These are phyloP conservation scores for Teratosphaeriaceae sp. DNA, from an alignment of 2,329 filamentous ascomycete species.

Conservation along the genomic window DNA sequence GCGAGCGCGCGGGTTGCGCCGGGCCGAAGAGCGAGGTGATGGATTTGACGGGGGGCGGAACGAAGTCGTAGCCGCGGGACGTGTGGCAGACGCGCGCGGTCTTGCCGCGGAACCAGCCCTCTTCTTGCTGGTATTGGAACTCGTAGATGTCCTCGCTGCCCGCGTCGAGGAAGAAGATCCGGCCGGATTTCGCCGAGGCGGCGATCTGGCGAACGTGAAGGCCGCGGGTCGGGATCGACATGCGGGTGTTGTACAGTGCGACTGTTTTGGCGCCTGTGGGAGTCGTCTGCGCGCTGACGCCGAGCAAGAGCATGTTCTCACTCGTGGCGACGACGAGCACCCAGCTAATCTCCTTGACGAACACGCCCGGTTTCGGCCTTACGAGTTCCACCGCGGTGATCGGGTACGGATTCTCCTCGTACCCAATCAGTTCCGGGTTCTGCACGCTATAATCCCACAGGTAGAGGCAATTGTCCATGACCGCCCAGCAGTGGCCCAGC, in stretches of 20 bases:
- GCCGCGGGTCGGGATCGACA: constrained; percentile 71
- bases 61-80: constrained; percentile 31
- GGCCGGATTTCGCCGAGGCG: constrained; percentile 69
- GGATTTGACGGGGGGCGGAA: constrained; percentile 33
- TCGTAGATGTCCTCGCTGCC: constrained; percentile 85
- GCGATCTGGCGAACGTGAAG: constrained; percentile 66
- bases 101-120: constrained; percentile 92
- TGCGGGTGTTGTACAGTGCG: constrained; percentile 79
- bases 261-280: constrained; percentile 64
- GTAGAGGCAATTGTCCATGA: constrained; percentile 92
- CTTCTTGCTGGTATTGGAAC: constrained; percentile 92
- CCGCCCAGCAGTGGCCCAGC: constrained; percentile 90
- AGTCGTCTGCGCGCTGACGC: constrained; percentile 61
- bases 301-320: constrained; percentile 78
- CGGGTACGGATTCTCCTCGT: constrained; percentile 78
- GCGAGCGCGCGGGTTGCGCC: constrained; percentile 47
- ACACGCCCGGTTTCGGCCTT: constrained; percentile 77
- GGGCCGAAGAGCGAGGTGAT: constrained; percentile 26
- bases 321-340: constrained; percentile 85
- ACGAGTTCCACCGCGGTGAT: constrained; percentile 90
- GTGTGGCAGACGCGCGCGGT: constrained; percentile 65
- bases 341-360: constrained; percentile 77
- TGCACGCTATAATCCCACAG: constrained; percentile 95
- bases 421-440: constrained; percentile 87
- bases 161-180: constrained; percentile 85